A percentile compares a stretch with the other conserved stretches of the same genome.
phyloP scores from a whole-genome alignment of 2,329 filamentous ascomycete genomes.

The Plenodomus tracheiphilus region DNA sequence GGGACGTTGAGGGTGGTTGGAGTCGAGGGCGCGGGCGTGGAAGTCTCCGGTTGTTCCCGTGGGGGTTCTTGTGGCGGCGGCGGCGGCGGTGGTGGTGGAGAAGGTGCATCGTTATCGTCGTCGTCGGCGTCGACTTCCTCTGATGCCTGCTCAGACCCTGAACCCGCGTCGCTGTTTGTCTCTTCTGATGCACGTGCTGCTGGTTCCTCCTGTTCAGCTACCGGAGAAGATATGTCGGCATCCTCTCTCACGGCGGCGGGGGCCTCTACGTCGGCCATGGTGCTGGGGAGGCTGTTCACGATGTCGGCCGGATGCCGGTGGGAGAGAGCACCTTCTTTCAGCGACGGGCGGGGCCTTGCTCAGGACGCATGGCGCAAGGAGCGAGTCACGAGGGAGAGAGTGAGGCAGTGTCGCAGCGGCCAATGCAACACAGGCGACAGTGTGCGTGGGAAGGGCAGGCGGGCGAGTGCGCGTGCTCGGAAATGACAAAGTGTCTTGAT shows the following conservation, averaged over 20 bases:
- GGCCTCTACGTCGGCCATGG: constrained; percentile 41
- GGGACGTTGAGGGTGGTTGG: constrained; percentile 29
- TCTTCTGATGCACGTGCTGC: constrained; percentile 4
- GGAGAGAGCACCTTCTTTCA: too few relatives aligned
- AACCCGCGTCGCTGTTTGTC: constrained; percentile 13
- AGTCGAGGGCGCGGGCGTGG: constrained; percentile 24
- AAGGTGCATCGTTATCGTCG: constrained; percentile 15
- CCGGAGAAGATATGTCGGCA: constrained; percentile 12
- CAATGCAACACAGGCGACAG: constrained; percentile 4
- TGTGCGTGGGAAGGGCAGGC: neutral
- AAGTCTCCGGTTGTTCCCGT: constrained; percentile 19
- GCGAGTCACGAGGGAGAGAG: constrained; percentile 9
- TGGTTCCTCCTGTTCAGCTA: constrained; percentile 13
- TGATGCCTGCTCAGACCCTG: constrained; percentile 22
- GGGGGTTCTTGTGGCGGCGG: constrained; percentile 15
- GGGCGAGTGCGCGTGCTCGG: constrained; percentile 1
- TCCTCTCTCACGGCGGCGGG: constrained; percentile 14
- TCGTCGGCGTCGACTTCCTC: constrained; percentile 17
- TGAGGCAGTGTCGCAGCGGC: constrained; percentile 7
- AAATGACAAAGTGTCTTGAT: constrained; percentile 33
- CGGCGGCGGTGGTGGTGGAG: constrained; percentile 12
- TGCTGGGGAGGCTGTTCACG: constrained; percentile 16
- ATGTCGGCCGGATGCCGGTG: too few relatives aligned
- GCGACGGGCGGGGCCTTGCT: constrained; percentile 19
- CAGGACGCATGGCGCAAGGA: constrained; percentile 26